These are phyloP conservation scores for Aspergillus ostianus DNA, from an alignment of 495 filamentous ascomycete species.

Conservation along the genomic window DNA sequence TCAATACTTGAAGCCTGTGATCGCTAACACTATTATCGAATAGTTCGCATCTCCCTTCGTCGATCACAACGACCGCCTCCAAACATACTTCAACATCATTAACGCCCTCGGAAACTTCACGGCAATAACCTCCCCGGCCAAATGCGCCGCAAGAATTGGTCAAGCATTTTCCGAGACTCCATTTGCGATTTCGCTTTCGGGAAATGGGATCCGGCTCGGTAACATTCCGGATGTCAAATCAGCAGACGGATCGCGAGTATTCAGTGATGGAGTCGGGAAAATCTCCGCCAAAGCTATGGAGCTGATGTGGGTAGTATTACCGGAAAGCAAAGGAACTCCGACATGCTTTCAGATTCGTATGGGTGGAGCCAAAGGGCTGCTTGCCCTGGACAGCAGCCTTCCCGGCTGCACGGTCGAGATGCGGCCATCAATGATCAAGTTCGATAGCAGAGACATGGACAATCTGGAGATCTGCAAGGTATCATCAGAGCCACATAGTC, in stretches of 20 bases:
- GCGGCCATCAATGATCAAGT: conserved; percentile 78
- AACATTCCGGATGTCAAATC: conserved; percentile 42
- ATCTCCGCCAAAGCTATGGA: conserved; percentile 58
- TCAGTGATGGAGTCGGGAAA: conserved; percentile 78
- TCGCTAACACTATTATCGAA: neutral
- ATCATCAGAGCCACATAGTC: conserved; percentile 59
- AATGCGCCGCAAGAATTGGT: conserved; percentile 77
- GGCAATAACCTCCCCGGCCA: conserved; percentile 62
- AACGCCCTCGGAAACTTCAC: conserved; percentile 62
- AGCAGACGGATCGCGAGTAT: conserved; percentile 46
- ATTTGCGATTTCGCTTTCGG: conserved; percentile 34
- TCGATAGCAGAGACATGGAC: conserved; percentile 48
- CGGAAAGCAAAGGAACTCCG: conserved; percentile 38
- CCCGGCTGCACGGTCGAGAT: conserved; percentile 53
- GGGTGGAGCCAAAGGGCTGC: conserved; percentile 63
- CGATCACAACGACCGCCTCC: conserved; percentile 32
- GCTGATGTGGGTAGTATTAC: conserved; percentile 22
- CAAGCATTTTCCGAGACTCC: conserved; percentile 80
- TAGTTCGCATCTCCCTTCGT: conserved; percentile 67
- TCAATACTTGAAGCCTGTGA: neutral
- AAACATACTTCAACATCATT: conserved; percentile 56
- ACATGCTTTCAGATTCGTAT: conserved; percentile 65
- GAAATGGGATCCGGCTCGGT: conserved; percentile 15
- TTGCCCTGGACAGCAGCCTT: conserved; percentile 62
- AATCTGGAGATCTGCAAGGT: conserved; percentile 75